Conservation (phyloP, 2,329 filamentous ascomycete genomes). For the Pseudopyrenochaeta lycopersici region DNA sequence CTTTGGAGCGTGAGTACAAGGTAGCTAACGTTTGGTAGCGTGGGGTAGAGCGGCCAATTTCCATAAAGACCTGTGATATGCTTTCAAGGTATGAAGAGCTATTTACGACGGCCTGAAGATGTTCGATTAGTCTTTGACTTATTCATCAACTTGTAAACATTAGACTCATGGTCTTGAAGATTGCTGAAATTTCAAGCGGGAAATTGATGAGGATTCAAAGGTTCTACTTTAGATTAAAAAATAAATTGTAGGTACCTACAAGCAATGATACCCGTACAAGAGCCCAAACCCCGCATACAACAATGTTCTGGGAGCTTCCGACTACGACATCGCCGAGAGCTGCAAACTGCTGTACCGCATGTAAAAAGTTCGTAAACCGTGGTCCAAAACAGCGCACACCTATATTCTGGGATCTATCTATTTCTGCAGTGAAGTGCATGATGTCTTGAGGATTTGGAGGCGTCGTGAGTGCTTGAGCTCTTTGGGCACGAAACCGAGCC, state of each 20-base stretch:
- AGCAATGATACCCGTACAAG: conserved; percentile 54
- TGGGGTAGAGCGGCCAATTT: conserved; percentile 51
- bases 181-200: no score
- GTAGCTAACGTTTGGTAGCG: conserved; percentile 51
- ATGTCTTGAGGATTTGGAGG: conserved; percentile 49
- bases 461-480: conserved; percentile 15
- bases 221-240: neutral
- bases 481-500: conserved; percentile 31
- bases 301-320: conserved; percentile 48
- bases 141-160: no score
- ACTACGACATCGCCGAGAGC: conserved; percentile 52
- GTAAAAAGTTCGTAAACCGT: conserved; percentile 53
- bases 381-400: conserved; percentile 17
- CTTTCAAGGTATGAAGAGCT: conserved; percentile 51
- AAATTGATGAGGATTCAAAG: no score
- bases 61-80: conserved; percentile 54
- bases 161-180: no score
- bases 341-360: conserved; percentile 55
- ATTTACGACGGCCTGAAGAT: conserved; percentile 38
- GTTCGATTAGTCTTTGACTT: no score
- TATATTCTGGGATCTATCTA: neutral
- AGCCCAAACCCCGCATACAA: conserved; percentile 58
- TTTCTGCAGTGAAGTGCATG: neutral
- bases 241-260: conserved; percentile 31
- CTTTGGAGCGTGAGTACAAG: conserved; percentile 52